Evolutionary conservation across 345 rosid species (phyloP), one percentile per base, ranked within the genome.

Genomic region (Barbarea vulgaris): DNA sequence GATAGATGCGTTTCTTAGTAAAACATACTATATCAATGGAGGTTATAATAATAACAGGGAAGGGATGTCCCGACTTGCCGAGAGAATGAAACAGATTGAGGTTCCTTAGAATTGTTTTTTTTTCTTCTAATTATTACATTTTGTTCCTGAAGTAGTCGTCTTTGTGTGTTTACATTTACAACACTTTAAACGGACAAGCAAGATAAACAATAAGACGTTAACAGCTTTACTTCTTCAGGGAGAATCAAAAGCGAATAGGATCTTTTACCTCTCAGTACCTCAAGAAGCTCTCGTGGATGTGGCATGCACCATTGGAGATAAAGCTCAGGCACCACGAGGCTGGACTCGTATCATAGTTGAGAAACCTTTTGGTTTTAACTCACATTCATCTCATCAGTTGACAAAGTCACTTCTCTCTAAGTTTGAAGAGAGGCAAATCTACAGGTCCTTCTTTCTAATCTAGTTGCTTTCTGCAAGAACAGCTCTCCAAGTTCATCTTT

Each of bases 221-320:
- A 47, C 34, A 77, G 86, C 79, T 75, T 73, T 65, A 21, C 44
- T 54, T 75, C 73, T 78, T 80, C 87, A 87, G 93, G 90, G 85
- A 36, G 82, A 64, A 63, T 81, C 83, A 58, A 56, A 58, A 72
- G 89, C 86, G 68, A 91, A 86, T 81, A 77, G 86, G 78, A 86
- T 91, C 56, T 85, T 89, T 74, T 87, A 87, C 74, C 88, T 87
- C 67, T 86, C 97, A 3, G 97, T 89, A 74, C 93, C 97, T 44
- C 97, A 91, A 77, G 90, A 91, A 86, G 93, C 91, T 19, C 89
- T 91, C 34, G 57, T 80, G 64, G 97, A 91, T 69, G 97, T 89
- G 63, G 87, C 90, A 52, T 81, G 80, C 63, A 67, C 82, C 59
- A 82, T 89, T 53, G 88, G 84, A 13, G 83, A 80, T 39, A 73